Conservation (phyloP, 306 rosid species). For the Begonia peltatifolia region DNA sequence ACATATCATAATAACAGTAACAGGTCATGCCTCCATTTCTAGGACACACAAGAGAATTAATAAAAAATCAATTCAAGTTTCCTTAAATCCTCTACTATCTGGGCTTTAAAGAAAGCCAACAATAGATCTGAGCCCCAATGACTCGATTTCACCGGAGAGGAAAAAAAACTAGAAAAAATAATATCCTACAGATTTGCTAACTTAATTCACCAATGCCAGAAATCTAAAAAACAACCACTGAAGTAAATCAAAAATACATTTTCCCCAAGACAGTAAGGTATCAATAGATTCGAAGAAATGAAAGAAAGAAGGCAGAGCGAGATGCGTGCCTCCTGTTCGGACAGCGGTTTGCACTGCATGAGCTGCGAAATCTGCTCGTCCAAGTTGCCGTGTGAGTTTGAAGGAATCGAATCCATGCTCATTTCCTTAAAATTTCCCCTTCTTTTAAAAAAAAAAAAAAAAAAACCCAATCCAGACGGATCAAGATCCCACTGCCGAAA, state of each 20-base stretch:
- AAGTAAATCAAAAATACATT: too few relatives aligned
- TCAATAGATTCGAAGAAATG: not conserved
- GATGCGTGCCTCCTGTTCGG: constrained; percentile 69
- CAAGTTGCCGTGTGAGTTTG: constrained; percentile 76
- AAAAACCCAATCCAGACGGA: constrained; percentile 10
- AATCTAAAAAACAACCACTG: too few relatives aligned
- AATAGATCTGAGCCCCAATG: not conserved
- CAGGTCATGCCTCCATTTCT: too few relatives aligned
- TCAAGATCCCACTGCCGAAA: constrained; percentile 20
- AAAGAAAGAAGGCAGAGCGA: not conserved
- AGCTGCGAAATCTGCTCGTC: constrained; percentile 95
- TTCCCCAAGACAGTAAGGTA: constrained; percentile 1
- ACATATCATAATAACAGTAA: too few relatives aligned
- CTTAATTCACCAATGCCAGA: too few relatives aligned
- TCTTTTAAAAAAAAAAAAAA: not conserved
- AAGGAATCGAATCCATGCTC: constrained; percentile 67
- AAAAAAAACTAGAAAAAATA: not conserved
- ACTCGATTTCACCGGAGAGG: not conserved
- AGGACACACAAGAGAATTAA: too few relatives aligned
- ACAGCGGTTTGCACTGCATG: constrained; percentile 98
- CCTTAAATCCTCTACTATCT: constrained; percentile 1
- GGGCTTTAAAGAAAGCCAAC: not conserved
- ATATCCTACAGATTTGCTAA: too few relatives aligned
- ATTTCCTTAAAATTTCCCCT: not conserved
- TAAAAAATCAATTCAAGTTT: constrained; percentile 1